These are phyloP conservation scores for Trichosporon inkin DNA, from an alignment of 1,284 basidiomycete genomes.

Conservation along the genomic window DNA sequence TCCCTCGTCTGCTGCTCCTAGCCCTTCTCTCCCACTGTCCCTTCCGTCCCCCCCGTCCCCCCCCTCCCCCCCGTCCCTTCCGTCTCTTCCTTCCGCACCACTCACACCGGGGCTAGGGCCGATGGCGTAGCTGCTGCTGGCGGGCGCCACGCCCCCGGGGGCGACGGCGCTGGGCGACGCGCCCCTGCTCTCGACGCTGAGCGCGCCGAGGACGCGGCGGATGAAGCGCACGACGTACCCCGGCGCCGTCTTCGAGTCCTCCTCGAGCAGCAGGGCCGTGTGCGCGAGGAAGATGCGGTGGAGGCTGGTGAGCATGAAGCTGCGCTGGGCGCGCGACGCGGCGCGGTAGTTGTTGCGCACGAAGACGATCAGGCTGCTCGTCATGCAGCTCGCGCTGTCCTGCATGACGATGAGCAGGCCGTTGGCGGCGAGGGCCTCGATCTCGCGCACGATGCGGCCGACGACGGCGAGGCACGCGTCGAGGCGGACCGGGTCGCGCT, in stretches of 20 bases:
- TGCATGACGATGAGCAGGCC: conserved; percentile 39
- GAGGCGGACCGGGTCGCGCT: conserved; percentile 25
- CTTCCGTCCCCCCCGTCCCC: neutral
- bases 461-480: conserved; percentile 31
- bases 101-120: no score
- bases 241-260: conserved; percentile 22
- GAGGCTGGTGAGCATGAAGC: conserved; percentile 19
- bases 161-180: conserved; percentile 4
- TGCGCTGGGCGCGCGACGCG: conserved; percentile 20
- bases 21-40: no score
- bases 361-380: conserved; percentile 30
- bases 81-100: neutral
- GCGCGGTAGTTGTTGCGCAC: conserved; percentile 35
- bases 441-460: conserved; percentile 30
- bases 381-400: conserved; percentile 38
- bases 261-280: conserved; percentile 19
- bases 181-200: conserved; percentile 14
- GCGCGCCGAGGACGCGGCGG: conserved; percentile 18
- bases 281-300: conserved; percentile 24
- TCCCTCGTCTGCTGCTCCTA: neutral
- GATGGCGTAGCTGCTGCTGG: neutral
- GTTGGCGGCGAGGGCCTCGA: conserved; percentile 30
- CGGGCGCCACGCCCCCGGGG: neutral
- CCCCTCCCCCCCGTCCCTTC: neutral
- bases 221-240: conserved; percentile 26